phyloP scores from a whole-genome alignment of 345 rosid species.

The Barbarea vulgaris region DNA sequence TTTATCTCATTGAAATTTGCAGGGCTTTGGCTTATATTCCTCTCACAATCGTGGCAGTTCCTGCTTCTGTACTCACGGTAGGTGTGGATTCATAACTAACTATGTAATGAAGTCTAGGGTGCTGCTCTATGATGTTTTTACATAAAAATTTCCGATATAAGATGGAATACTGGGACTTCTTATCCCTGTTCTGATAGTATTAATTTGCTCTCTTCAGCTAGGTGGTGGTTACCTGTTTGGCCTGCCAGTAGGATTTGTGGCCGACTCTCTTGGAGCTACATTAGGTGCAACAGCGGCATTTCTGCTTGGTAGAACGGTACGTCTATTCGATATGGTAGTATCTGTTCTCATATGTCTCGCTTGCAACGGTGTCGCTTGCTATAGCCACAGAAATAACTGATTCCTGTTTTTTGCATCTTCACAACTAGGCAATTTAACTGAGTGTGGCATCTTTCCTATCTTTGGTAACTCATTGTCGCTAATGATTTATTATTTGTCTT shows the following conservation, averaged over 20 bases:
- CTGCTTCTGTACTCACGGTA: conserved; percentile 65
- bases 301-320: conserved; percentile 88
- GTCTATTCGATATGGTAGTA: conserved; percentile 22
- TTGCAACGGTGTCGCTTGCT: not conserved
- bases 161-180: not conserved
- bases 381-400: conserved; percentile 3
- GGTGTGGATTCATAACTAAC: conserved; percentile 27
- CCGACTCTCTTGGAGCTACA: conserved; percentile 95
- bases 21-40: conserved; percentile 58
- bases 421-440: not conserved
- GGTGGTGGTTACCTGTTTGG: conserved; percentile 99
- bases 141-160: too few relatives aligned
- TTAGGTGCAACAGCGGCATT: conserved; percentile 97
- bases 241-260: conserved; percentile 90
- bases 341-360: not conserved
- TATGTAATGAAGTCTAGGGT: conserved; percentile 1
- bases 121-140: conserved; percentile 1
- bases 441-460: conserved; percentile 1
- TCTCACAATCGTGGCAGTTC: conserved; percentile 54
- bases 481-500: conserved; percentile 5
- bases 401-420: conserved; percentile 14
- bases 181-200: not conserved
- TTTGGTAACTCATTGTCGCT: conserved; percentile 3
- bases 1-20: not conserved
- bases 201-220: conserved; percentile 55